Conservation (phyloP, 2,329 filamentous ascomycete species). For the Trichocomaceae sp. region DNA sequence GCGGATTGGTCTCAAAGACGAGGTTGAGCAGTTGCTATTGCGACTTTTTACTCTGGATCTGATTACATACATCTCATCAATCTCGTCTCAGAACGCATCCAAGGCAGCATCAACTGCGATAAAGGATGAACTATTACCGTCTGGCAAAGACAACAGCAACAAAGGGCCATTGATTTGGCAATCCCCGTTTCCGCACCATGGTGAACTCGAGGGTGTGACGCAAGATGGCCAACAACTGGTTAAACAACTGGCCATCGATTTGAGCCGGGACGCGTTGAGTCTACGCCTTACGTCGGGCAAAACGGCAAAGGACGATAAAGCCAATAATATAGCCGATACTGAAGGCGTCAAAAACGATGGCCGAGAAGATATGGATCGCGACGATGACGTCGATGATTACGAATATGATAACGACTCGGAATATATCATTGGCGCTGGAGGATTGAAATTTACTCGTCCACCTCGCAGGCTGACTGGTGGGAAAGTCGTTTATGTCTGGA, state of each 20-base stretch:
- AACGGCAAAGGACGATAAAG: background rate
- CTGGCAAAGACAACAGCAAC: background rate
- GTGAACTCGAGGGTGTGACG: constrained; percentile 7
- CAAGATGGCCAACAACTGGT: background rate
- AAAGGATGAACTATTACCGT: background rate
- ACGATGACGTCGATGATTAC: background rate
- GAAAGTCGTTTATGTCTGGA: constrained; percentile 6
- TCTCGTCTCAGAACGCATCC: constrained; percentile 4
- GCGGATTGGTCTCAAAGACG: constrained; percentile 27
- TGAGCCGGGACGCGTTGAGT: constrained; percentile 7
- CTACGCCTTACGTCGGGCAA: background rate
- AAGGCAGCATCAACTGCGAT: background rate
- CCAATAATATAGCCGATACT: background rate
- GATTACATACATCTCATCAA: constrained; percentile 26
- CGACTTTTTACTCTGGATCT: constrained; percentile 35
- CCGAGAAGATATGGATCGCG: background rate
- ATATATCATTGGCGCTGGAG: constrained; percentile 2
- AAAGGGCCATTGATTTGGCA: constrained; percentile 20
- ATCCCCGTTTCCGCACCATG: constrained; percentile 16
- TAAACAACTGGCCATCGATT: constrained; percentile 8
- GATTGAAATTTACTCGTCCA: constrained; percentile 10
- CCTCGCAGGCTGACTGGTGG: background rate
- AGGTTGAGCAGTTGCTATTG: constrained; percentile 29
- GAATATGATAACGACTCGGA: background rate
- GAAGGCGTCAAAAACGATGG: background rate